These are phyloP conservation scores for Geotrichum cucujoidarum DNA, from an alignment of 1,139 yeast species.

Conservation along the genomic window DNA sequence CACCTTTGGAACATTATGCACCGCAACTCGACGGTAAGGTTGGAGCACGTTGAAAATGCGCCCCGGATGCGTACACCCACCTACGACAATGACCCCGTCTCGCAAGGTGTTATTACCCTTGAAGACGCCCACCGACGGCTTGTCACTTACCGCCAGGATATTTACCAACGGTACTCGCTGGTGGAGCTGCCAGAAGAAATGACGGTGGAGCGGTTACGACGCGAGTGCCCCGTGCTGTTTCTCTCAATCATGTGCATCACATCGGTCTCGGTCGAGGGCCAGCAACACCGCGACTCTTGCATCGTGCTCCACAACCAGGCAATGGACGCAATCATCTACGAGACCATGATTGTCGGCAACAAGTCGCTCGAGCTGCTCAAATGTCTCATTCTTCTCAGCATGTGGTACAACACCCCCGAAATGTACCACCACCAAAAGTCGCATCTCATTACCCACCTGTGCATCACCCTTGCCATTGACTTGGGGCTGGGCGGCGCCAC, in stretches of 20 bases:
- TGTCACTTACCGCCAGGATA: conserved; percentile 27
- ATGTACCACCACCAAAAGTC: conserved; percentile 72
- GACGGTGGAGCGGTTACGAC: conserved; percentile 47
- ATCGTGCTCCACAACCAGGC: conserved; percentile 16
- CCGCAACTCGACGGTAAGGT: conserved; percentile 28
- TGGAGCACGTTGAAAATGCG: conserved; percentile 25
- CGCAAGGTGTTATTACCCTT: conserved; percentile 32
- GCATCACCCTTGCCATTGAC: conserved; percentile 70
- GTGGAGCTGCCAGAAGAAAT: conserved; percentile 46
- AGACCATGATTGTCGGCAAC: conserved; percentile 64
- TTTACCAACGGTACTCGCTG: conserved; percentile 46
- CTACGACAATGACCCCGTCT: conserved; percentile 32
- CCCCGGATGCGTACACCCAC: conserved; percentile 26
- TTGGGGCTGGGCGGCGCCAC: conserved; percentile 57
- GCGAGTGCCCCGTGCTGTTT: conserved; percentile 55
- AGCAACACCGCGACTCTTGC: conserved; percentile 8
- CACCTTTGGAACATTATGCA: conserved; percentile 32
- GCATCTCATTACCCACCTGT: conserved; percentile 60
- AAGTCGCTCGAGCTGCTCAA: conserved; percentile 67
- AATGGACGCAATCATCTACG: conserved; percentile 49
- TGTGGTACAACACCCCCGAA: conserved; percentile 86
- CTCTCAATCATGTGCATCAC: conserved; percentile 62
- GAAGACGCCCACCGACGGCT: conserved; percentile 36
- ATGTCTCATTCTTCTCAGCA: conserved; percentile 53
- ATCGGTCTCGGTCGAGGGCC: conserved; percentile 41